These are phyloP conservation scores for Russula foetens DNA, from an alignment of 768 basidiomycete genomes.

Conservation along the genomic window DNA sequence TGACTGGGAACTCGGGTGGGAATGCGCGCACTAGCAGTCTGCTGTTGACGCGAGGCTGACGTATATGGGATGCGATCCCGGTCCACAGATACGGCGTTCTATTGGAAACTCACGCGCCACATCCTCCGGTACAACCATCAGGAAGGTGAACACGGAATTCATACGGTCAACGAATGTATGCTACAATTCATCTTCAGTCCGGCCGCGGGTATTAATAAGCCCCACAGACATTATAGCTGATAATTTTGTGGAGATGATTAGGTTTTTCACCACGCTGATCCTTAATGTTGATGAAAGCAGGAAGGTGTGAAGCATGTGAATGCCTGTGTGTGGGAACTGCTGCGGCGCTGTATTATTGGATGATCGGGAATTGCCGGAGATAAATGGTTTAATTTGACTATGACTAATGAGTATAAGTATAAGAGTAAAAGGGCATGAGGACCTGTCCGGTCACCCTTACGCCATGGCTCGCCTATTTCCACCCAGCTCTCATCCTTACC, in stretches of 20 bases:
- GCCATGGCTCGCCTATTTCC: background rate
- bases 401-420: no score
- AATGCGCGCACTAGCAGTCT: background rate
- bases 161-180: conserved; percentile 49
- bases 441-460: conserved; percentile 6
- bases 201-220: no score
- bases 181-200: background rate
- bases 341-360: no score
- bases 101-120: conserved; percentile 13
- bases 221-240: no score
- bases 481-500: background rate
- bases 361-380: background rate
- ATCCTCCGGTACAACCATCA: conserved; percentile 20
- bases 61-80: background rate
- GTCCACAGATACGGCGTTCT: conserved; percentile 6
- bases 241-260: no score
- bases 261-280: no score
- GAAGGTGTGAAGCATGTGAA: background rate
- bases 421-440: background rate
- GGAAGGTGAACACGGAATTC: conserved; percentile 33
- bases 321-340: no score
- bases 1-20: conserved; percentile 31
- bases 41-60: background rate
- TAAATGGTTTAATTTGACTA: no score
- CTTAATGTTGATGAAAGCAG: no score